Evolutionary conservation across 2,329 filamentous ascomycete genomes (phyloP).

Genomic region (Anthostomella pinea): DNA sequence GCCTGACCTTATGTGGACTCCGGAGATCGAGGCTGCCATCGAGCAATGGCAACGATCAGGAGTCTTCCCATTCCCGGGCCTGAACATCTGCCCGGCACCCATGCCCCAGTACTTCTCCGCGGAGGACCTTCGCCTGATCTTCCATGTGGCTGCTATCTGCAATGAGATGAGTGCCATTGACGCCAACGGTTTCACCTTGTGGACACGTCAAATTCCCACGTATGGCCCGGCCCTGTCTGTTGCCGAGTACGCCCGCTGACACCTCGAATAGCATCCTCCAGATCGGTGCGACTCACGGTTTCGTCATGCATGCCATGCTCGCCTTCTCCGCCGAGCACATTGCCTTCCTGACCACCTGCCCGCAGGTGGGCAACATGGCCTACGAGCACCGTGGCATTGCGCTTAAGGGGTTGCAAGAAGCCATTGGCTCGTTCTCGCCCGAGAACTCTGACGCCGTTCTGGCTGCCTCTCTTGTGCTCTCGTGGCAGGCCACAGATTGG

Average conservation of each 20-base stretch:
- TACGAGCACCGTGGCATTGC: conserved; percentile 86
- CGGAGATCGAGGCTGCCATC: conserved; percentile 78
- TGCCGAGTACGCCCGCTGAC: conserved; percentile 20
- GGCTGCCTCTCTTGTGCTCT: conserved; percentile 85
- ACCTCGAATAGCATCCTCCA: conserved; percentile 65
- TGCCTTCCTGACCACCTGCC: conserved; percentile 82
- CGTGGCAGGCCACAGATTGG: conserved; percentile 97
- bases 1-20: conserved; percentile 77
- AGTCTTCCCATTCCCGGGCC: conserved; percentile 78
- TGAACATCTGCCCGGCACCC: conserved; percentile 72
- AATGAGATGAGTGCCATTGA: conserved; percentile 75
- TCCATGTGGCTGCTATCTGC: conserved; percentile 84
- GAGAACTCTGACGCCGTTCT: conserved; percentile 88
- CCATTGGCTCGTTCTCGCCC: conserved; percentile 79
- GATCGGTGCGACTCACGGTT: conserved; percentile 76
- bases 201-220: conserved; percentile 91
- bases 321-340: conserved; percentile 95
- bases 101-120: conserved; percentile 70
- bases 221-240: conserved; percentile 46
- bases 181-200: conserved; percentile 82
- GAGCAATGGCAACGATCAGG: conserved; percentile 81
- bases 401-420: conserved; percentile 82
- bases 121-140: conserved; percentile 82
- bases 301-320: conserved; percentile 91
- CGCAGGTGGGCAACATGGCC: conserved; percentile 80